Conservation (phyloP, 768 basidiomycete genomes). For the Termitomyces sp. region DNA sequence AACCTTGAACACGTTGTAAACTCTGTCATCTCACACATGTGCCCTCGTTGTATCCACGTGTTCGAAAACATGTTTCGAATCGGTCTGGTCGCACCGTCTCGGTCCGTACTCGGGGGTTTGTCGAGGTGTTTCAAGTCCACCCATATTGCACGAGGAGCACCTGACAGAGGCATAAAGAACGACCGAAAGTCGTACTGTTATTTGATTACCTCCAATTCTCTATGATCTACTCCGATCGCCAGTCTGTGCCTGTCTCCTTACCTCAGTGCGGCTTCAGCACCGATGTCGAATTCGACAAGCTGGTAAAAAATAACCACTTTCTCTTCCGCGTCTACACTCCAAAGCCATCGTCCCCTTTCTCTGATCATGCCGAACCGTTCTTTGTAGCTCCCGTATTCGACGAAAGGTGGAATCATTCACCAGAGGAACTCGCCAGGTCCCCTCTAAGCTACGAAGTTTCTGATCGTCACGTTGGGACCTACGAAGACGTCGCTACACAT, state of each 20-base stretch:
- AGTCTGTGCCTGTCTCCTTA: conserved; percentile 26
- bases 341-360: conserved; percentile 49
- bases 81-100: background rate
- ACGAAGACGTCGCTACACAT: conserved; percentile 60
- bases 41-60: conserved; percentile 30
- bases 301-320: conserved; percentile 63
- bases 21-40: background rate
- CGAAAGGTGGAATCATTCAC: conserved; percentile 35
- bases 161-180: conserved; percentile 17
- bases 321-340: conserved; percentile 81
- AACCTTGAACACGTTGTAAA: background rate
- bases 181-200: background rate
- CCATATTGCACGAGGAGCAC: conserved; percentile 27
- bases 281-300: conserved; percentile 55
- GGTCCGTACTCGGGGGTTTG: background rate
- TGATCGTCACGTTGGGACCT: conserved; percentile 29
- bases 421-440: conserved; percentile 21
- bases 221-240: conserved; percentile 17
- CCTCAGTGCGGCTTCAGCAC: conserved; percentile 74
- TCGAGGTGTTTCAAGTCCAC: conserved; percentile 24
- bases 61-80: conserved; percentile 5
- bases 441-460: background rate
- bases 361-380: conserved; percentile 53
- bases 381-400: conserved; percentile 69
- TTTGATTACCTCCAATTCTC: conserved; percentile 2